Base-by-base conservation (phyloP, 2,329 filamentous ascomycete species). In the Grosmannia huntii region DNA sequence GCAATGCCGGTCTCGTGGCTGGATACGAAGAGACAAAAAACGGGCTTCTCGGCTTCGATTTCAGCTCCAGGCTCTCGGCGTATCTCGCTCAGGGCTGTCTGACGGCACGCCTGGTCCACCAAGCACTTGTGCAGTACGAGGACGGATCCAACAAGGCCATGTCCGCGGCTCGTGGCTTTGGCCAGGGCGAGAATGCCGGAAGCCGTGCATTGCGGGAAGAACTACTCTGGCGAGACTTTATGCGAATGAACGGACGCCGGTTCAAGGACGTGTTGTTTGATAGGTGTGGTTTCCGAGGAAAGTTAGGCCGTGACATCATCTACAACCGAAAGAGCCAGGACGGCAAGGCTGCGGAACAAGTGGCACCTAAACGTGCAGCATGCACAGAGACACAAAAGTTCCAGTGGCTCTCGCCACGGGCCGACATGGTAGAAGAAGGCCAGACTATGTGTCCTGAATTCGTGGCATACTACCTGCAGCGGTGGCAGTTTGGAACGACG, bases 161-260 rank as follows among this genome's bases (percentile, higher is more conserved):
- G 53, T 65, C 73, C 31, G 65, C 69, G 0, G 74, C 74, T 0
- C 60, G 71, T 1, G 86, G 85, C 0, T 90, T 83, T 59, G 85
- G 82, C 0, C 69, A 83, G 55, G 87, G 87, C 0, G 85, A 90
- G 67, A 90, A 86, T 56, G 80, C 82, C 33, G 87, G 88, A 0
- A 90, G 86, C 0, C 79, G 79, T 38, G 80, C 76, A 0, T 78
- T 92, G 1, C 80, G 88, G 0, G 85, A 88, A 58, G 87, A 92
- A 66, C 73, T 94, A 0, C 69, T 92, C 0, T 90, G 86, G 87
- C 75, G 88, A 48, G 89, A 92, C 65, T 92, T 91, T 65, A 90
- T 92, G 84, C 78, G 86, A 1, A 77, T 92, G 0, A 89, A 85
- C 66, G 84, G 82, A 6, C 77, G 78, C 36, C 91, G 91, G 65